Evolutionary conservation across 2,329 filamentous ascomycete genomes (phyloP).

Genomic region (Fusarium circinatum): DNA sequence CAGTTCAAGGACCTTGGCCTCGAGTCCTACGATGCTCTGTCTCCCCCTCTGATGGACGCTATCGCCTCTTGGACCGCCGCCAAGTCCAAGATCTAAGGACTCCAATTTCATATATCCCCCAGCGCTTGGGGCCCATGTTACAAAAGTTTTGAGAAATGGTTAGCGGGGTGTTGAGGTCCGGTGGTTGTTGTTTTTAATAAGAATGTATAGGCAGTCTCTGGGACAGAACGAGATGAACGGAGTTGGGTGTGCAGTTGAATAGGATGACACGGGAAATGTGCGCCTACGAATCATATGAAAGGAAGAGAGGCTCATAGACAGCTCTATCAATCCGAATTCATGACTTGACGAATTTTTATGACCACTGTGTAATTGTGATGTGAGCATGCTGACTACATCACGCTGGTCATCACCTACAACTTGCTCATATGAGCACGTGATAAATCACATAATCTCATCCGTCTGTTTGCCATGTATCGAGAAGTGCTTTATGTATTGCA

Average conservation of each 20-base stretch:
- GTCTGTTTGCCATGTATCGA: neutral
- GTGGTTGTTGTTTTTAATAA: conserved; percentile 18
- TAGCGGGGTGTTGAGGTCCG: conserved; percentile 12
- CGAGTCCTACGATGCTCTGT: conserved; percentile 71
- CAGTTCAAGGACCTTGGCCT: conserved; percentile 66
- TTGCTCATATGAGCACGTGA: neutral
- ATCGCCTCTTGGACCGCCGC: conserved; percentile 66
- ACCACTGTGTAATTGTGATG: neutral
- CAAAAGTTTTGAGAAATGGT: conserved; percentile 25
- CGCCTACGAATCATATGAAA: conserved; percentile 15
- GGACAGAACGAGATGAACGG: neutral
- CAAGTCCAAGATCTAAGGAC: conserved; percentile 48
- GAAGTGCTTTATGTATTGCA: neutral
- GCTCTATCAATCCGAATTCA: conserved; percentile 20
- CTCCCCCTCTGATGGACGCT: conserved; percentile 70
- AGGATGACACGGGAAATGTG: neutral
- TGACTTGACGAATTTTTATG: neutral
- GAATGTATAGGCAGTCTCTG: conserved; percentile 8
- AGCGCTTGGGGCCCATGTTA: neutral
- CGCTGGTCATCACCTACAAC: neutral
- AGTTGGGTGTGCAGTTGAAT: conserved; percentile 24
- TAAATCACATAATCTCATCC: neutral
- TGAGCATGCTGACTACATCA: neutral
- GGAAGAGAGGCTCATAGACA: conserved; percentile 13
- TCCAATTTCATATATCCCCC: neutral